Conservation (phyloP, 352 stramenopile genomes). For the Pythium plurisporium region DNA sequence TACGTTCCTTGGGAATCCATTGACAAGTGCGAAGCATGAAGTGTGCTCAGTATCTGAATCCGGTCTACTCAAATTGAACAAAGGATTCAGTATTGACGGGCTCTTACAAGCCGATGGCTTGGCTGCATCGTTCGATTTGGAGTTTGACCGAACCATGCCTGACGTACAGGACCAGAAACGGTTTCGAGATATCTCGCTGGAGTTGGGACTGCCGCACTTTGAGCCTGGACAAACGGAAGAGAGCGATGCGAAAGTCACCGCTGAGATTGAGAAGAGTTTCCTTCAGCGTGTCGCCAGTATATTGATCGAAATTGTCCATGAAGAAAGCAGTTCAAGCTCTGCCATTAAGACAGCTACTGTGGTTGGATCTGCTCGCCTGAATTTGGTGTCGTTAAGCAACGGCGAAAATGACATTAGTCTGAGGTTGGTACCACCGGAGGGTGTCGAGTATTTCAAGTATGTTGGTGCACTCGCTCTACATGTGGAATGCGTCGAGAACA, state of each 20-base stretch:
- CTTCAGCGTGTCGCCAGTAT: conserved; percentile 36
- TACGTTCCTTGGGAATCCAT: conserved; percentile 40
- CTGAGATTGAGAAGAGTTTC: conserved; percentile 22
- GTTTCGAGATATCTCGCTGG: conserved; percentile 7
- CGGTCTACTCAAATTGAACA: conserved; percentile 10
- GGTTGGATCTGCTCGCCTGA: conserved; percentile 45
- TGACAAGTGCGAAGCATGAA: background rate
- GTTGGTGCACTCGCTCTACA: conserved; percentile 40
- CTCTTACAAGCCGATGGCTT: background rate
- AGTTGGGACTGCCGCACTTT: conserved; percentile 6
- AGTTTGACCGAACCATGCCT: conserved; percentile 9
- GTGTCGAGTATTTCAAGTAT: conserved; percentile 48
- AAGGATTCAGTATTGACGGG: background rate
- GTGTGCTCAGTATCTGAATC: background rate
- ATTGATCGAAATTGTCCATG: conserved; percentile 46
- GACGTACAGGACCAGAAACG: conserved; percentile 24
- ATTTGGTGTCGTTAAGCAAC: conserved; percentile 35
- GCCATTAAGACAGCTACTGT: conserved; percentile 2
- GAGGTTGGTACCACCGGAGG: conserved; percentile 33
- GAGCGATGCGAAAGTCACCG: background rate
- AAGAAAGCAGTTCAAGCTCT: conserved; percentile 5
- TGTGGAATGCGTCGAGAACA: conserved; percentile 22
- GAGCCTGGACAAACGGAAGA: background rate
- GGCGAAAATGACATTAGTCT: conserved; percentile 39
- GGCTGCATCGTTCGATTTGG: conserved; percentile 1